A percentile compares a stretch with the other conserved stretches of the same genome.
Conservation (phyloP, 805 yeast species). For the Candida maltosa region DNA sequence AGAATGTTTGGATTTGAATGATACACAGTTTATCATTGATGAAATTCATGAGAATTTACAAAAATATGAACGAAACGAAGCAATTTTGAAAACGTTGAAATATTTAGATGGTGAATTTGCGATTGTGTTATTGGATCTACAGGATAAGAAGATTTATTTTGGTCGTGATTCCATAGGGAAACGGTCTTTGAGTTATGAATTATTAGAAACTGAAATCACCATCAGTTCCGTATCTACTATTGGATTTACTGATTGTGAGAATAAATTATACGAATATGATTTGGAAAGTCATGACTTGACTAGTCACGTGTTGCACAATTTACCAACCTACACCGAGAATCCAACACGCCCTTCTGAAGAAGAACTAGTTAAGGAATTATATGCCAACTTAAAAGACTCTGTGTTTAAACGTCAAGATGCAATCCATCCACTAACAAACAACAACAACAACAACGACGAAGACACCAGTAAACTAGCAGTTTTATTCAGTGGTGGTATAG, state of each 20-base stretch:
- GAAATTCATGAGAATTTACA: constrained; percentile 23
- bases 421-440: constrained; percentile 52
- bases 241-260: constrained; percentile 53
- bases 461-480: constrained; percentile 34
- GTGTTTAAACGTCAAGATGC: constrained; percentile 47
- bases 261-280: constrained; percentile 46
- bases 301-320: constrained; percentile 1
- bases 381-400: constrained; percentile 3
- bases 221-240: constrained; percentile 34
- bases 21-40: constrained; percentile 53
- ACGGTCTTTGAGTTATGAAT: constrained; percentile 60
- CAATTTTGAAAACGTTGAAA: constrained; percentile 41
- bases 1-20: constrained; percentile 53
- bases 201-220: constrained; percentile 29
- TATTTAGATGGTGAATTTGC: constrained; percentile 83
- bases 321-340: neutral
- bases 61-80: constrained; percentile 13
- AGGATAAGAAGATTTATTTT: constrained; percentile 49
- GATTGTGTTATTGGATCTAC: constrained; percentile 47
- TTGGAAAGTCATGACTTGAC: neutral
- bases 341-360: neutral
- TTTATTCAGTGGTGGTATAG: constrained; percentile 92
- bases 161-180: constrained; percentile 85
- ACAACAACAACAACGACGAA: constrained; percentile 21
- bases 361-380: constrained; percentile 4